These are phyloP conservation scores for Phytophthora megakarya DNA, from an alignment of 352 stramenopile genomes.

Conservation along the genomic window DNA sequence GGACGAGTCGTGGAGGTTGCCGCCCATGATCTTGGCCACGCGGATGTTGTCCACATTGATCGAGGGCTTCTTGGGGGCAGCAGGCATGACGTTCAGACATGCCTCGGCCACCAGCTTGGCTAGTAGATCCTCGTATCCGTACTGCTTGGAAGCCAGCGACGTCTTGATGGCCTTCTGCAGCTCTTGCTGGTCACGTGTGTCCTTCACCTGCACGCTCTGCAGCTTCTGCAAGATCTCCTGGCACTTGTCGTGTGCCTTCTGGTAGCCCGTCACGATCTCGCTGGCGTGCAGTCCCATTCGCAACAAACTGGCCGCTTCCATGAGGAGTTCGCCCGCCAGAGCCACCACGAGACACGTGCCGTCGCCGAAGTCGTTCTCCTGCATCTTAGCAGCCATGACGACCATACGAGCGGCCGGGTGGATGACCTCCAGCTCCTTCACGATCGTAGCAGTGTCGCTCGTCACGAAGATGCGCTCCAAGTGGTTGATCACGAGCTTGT, in stretches of 20 bases:
- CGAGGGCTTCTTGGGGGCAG: constrained; percentile 77
- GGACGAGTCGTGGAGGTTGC: constrained; percentile 93
- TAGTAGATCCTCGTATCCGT: constrained; percentile 95
- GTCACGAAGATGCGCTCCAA: constrained; percentile 99
- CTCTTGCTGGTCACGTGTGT: constrained; percentile 86
- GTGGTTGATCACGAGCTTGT: constrained; percentile 99
- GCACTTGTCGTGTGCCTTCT: constrained; percentile 94
- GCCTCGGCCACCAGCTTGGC: constrained; percentile 95
- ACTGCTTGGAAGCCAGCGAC: constrained; percentile 98
- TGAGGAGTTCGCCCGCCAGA: constrained; percentile 97
- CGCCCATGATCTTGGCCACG: constrained; percentile 97
- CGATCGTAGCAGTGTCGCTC: constrained; percentile 98
- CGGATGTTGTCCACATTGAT: constrained; percentile 98
- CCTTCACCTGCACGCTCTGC: constrained; percentile 69
- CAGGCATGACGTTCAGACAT: constrained; percentile 94
- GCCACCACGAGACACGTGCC: constrained; percentile 97
- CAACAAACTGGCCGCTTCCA: constrained; percentile 96
- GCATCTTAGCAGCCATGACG: constrained; percentile 97
- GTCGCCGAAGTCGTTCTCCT: constrained; percentile 97
- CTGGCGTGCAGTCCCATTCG: constrained; percentile 97
- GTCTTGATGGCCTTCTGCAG: constrained; percentile 93
- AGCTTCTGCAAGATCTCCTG: constrained; percentile 93
- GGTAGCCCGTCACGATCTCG: constrained; percentile 98
- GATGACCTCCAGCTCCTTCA: constrained; percentile 98
- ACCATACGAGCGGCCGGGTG: constrained; percentile 99